phyloP scores from a whole-genome alignment of 352 stramenopile species.

The Phytophthora hybrid region DNA sequence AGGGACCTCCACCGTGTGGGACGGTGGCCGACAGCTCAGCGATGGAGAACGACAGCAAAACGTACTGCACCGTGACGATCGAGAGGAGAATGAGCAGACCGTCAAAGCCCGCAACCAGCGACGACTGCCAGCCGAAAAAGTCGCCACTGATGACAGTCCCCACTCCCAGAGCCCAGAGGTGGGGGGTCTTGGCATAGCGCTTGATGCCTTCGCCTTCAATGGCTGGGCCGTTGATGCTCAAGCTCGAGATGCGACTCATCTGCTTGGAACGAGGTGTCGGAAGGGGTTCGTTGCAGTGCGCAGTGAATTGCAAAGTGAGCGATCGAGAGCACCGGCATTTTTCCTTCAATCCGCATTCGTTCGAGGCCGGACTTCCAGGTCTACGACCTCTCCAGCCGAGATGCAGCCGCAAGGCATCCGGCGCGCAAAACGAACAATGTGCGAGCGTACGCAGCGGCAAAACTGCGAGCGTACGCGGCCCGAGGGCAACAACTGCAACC shows the following conservation, averaged over 20 bases:
- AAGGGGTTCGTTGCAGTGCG: conserved; percentile 22
- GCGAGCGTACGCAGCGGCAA: conserved; percentile 31
- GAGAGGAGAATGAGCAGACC: conserved; percentile 59
- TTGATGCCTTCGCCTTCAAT: conserved; percentile 24
- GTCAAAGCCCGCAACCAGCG: conserved; percentile 33
- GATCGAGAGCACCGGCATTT: conserved; percentile 15
- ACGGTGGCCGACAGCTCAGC: conserved; percentile 62
- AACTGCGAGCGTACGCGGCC: conserved; percentile 1
- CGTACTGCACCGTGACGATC: conserved; percentile 67
- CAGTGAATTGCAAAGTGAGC: conserved; percentile 32
- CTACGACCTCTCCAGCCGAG: conserved; percentile 11
- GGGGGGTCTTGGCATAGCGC: conserved; percentile 57
- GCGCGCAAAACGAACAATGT: conserved; percentile 35
- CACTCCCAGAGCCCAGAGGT: conserved; percentile 65
- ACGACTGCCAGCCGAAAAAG: conserved; percentile 71
- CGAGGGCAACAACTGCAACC: conserved; percentile 6
- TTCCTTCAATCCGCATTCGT: neutral
- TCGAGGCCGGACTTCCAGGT: conserved; percentile 19
- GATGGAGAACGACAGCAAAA: conserved; percentile 70
- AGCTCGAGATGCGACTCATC: conserved; percentile 31
- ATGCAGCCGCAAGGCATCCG: too few species aligned
- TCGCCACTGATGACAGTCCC: conserved; percentile 61
- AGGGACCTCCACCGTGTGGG: conserved; percentile 53
- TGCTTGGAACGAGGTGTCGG: conserved; percentile 17
- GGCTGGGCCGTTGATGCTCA: conserved; percentile 24